Conservation (phyloP, 2,329 filamentous ascomycete genomes). For the Botrytis byssoidea region DNA sequence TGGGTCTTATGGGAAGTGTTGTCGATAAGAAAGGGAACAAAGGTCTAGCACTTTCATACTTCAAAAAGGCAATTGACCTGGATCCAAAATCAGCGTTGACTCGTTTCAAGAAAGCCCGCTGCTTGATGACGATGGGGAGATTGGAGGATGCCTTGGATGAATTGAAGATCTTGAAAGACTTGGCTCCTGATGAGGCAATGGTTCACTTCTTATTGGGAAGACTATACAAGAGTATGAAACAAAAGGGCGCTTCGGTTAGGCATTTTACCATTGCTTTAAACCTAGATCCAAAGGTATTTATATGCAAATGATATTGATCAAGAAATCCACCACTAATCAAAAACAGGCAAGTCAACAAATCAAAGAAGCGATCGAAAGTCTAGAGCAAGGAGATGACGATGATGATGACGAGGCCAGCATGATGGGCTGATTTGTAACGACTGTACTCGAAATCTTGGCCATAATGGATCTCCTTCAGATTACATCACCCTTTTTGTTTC, state of each 20-base stretch:
- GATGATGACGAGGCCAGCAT: conserved; percentile 55
- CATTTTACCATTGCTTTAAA: conserved; percentile 95
- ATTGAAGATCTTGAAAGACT: conserved; percentile 81
- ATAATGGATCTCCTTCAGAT: neutral
- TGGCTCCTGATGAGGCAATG: conserved; percentile 91
- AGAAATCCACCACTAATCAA: conserved; percentile 23
- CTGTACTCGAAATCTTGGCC: neutral
- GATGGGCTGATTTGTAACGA: conserved; percentile 42
- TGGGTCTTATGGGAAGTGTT: conserved; percentile 88
- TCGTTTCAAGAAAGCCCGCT: conserved; percentile 89
- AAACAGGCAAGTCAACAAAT: conserved; percentile 83
- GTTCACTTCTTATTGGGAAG: conserved; percentile 93
- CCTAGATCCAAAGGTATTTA: conserved; percentile 84
- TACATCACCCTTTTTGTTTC: neutral
- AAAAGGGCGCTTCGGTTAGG: conserved; percentile 78
- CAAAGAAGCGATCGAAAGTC: conserved; percentile 92
- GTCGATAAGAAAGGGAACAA: conserved; percentile 83
- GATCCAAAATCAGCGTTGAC: conserved; percentile 79
- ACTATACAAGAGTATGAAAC: conserved; percentile 70
- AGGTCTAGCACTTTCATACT: conserved; percentile 82
- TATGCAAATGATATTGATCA: conserved; percentile 33
- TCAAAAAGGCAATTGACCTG: conserved; percentile 76
- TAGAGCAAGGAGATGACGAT: conserved; percentile 52
- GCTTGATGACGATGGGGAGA: conserved; percentile 72
- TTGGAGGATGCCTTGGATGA: conserved; percentile 75